These are phyloP conservation scores for Phytophthora idaei DNA, from an alignment of 352 stramenopile species.

Conservation along the genomic window DNA sequence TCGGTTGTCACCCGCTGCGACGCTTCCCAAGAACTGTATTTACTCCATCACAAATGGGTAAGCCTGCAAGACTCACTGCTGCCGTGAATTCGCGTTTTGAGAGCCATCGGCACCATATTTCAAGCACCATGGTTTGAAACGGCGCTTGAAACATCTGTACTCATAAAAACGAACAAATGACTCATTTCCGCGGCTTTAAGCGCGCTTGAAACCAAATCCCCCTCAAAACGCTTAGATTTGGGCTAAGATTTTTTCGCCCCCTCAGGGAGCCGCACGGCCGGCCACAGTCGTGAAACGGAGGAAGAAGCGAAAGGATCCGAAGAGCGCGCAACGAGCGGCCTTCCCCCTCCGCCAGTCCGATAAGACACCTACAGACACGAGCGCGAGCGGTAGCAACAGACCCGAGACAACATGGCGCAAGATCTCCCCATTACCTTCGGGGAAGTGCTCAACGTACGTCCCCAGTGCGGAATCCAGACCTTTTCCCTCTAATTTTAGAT, in stretches of 20 bases:
- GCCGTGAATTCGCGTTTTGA: neutral
- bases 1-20: constrained; percentile 1
- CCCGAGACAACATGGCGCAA: constrained; percentile 67
- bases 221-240: constrained; percentile 29
- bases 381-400: constrained; percentile 15
- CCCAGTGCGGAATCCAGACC: neutral
- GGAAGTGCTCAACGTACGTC: constrained; percentile 90
- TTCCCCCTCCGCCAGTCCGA: constrained; percentile 29
- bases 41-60: neutral
- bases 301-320: constrained; percentile 47
- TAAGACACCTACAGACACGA: constrained; percentile 27
- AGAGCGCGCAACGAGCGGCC: constrained; percentile 18
- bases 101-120: neutral
- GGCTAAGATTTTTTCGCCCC: constrained; percentile 25
- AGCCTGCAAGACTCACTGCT: neutral
- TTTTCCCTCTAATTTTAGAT: constrained; percentile 16
- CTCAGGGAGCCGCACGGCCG: constrained; percentile 28
- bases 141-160: neutral
- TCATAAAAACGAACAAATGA: neutral
- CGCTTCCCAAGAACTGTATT: neutral
- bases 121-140: neutral
- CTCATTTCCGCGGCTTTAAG: constrained; percentile 15
- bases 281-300: constrained; percentile 82
- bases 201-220: constrained; percentile 30
- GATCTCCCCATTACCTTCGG: constrained; percentile 91